Conservation (phyloP, 2,329 filamentous ascomycete species). For the Scytalidium sp. region DNA sequence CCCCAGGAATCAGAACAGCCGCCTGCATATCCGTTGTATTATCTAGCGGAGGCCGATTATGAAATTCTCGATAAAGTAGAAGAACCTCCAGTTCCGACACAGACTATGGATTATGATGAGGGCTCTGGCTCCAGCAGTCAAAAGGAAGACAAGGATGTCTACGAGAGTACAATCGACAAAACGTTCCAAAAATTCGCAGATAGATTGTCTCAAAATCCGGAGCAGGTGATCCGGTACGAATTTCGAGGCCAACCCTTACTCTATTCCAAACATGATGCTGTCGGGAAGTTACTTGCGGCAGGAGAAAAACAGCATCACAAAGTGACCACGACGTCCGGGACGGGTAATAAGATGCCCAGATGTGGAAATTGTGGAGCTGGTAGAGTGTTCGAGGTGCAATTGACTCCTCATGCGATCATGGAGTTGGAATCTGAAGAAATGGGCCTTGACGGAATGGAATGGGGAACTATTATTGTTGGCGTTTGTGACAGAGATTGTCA, state of each 20-base stretch:
- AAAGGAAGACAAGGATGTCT: constrained; percentile 67
- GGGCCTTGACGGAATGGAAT: constrained; percentile 87
- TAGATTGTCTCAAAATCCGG: constrained; percentile 73
- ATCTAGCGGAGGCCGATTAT: constrained; percentile 85
- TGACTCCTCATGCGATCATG: constrained; percentile 86
- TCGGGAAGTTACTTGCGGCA: constrained; percentile 60
- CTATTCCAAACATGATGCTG: constrained; percentile 73
- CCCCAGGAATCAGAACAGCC: constrained; percentile 65
- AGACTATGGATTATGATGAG: constrained; percentile 48
- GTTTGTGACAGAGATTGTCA: constrained; percentile 81
- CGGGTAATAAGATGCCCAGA: constrained; percentile 57
- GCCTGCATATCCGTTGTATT: constrained; percentile 69
- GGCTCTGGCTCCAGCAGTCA: constrained; percentile 29
- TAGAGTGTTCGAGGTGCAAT: constrained; percentile 86
- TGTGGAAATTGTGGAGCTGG: constrained; percentile 73
- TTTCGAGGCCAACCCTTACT: constrained; percentile 71
- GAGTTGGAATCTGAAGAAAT: constrained; percentile 79
- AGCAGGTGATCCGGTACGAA: constrained; percentile 80
- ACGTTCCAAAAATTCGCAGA: constrained; percentile 80
- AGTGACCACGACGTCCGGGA: constrained; percentile 20
- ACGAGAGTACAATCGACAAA: constrained; percentile 72
- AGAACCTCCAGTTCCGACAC: constrained; percentile 46
- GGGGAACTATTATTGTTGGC: constrained; percentile 87
- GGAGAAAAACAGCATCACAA: constrained; percentile 14
- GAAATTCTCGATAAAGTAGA: constrained; percentile 70